Evolutionary conservation across 805 yeast genomes (phyloP).

Genomic region (Wickerhamomyces pijperi): DNA sequence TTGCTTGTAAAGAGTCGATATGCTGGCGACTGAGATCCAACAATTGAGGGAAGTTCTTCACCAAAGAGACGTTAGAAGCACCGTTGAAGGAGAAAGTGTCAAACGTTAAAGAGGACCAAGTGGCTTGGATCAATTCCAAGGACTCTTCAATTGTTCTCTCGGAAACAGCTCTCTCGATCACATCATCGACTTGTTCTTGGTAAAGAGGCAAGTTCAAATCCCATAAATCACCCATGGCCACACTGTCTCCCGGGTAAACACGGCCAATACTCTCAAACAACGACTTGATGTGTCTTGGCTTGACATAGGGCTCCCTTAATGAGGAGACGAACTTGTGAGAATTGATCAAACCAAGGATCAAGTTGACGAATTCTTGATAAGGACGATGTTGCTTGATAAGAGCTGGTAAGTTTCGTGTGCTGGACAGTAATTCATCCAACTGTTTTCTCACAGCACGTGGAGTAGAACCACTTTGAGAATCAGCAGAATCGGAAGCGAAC

Average conservation of each 20-base stretch:
- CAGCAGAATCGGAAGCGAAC: no score
- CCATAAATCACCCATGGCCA: slow-evolving; percentile 39
- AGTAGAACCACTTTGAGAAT: no score
- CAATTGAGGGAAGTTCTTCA: slow-evolving; percentile 57
- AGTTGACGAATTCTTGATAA: slow-evolving; percentile 43
- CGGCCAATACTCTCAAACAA: slow-evolving; percentile 27
- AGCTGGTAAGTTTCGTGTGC: slow-evolving; percentile 41
- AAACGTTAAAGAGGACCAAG: slow-evolving; percentile 46
- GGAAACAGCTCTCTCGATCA: slow-evolving; percentile 56
- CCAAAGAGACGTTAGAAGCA: slow-evolving; percentile 30
- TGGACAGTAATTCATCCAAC: slow-evolving; percentile 38
- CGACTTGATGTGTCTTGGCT: slow-evolving; percentile 55
- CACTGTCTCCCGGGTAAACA: no score
- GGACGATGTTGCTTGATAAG: slow-evolving; percentile 59
- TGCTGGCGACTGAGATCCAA: slow-evolving; percentile 51
- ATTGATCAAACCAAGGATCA: slow-evolving; percentile 23
- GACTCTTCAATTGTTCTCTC: slow-evolving; percentile 58
- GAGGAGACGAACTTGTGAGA: slow-evolving; percentile 24
- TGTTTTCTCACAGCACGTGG: slow-evolving; percentile 32
- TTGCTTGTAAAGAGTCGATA: slow-evolving; percentile 49
- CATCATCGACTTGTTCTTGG: slow-evolving; percentile 31
- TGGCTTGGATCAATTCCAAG: slow-evolving; percentile 33
- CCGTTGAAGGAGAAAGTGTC: slow-evolving; percentile 42
- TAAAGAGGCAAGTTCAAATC: slow-evolving; percentile 37
- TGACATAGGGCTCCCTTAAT: slow-evolving; percentile 45